Evolutionary conservation across 352 stramenopile genomes (phyloP).

Genomic region (Heterotrichella gracilis): DNA sequence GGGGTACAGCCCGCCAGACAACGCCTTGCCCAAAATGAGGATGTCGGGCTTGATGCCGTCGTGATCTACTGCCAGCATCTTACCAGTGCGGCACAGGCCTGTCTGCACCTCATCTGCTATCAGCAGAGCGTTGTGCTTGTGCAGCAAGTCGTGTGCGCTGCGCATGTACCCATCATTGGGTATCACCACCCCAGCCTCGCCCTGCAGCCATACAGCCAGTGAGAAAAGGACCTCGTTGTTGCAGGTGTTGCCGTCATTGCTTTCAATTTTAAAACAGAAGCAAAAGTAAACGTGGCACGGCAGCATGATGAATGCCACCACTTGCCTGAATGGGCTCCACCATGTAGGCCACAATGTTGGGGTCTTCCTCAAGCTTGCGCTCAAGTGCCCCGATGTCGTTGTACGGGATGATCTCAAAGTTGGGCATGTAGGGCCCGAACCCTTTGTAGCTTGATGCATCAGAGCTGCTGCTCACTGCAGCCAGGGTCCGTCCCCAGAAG

Average conservation of each 20-base stretch:
- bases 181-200: constrained; percentile 85
- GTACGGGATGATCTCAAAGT: constrained; percentile 57
- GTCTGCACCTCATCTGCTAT: constrained; percentile 95
- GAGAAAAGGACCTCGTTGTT: too few species aligned
- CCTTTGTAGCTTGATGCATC: constrained; percentile 37
- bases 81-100: constrained; percentile 69
- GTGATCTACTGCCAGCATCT: constrained; percentile 72
- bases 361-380: constrained; percentile 34
- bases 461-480: constrained; percentile 65
- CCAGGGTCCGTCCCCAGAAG: constrained; percentile 91
- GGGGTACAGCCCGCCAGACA: constrained; percentile 78
- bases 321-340: constrained; percentile 95
- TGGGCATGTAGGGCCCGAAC: constrained; percentile 89
- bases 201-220: too few species aligned
- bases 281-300: too few species aligned
- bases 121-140: constrained; percentile 87
- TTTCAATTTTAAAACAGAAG: too few species aligned
- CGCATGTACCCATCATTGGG: constrained; percentile 73
- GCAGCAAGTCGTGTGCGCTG: constrained; percentile 42
- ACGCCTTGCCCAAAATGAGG: constrained; percentile 49
- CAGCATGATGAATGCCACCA: too few species aligned
- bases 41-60: constrained; percentile 84
- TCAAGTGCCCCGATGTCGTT: constrained; percentile 57
- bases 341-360: constrained; percentile 84
- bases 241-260: too few species aligned